Evolutionary conservation across 768 basidiomycete species (phyloP), one percentile per base, ranked within the genome.

Genomic region (Leccinum incarnatum): DNA sequence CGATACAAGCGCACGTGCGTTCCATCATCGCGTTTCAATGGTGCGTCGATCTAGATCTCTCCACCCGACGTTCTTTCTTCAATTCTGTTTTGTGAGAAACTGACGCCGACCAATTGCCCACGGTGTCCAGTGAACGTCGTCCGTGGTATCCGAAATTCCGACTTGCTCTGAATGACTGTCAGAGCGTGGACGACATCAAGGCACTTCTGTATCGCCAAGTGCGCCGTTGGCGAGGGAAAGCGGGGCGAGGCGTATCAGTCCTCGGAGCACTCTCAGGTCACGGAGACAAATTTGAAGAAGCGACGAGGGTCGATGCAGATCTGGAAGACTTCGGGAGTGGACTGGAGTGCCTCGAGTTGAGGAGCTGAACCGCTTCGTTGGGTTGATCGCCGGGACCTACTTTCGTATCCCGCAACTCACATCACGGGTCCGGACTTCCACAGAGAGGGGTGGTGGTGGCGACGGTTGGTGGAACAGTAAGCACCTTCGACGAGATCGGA

Each of bases 21-120:
- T 84, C 86, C 71, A 83, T 91, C 56, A 69, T 91, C 55, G 83
- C 83, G 67, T 83, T 83, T 66, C 85, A 88, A 70, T 87, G 84
- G 88, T 87, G 57, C 58, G 82, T 68, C n/a, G 50, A 37, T 54
- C 51, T 42, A 42, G 54, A 47, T 54, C 8, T 14, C 48, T 21
- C 46, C 21, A 47, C 46, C 46, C 46, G 14, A 7, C 46, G 7
- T 12, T 15, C 23, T 15, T 48, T 48, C 23, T 30, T 30, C 29
- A 30, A 48, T 23, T 17, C 6, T 25, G 4, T n/a, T 15, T 29
- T 49, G 27, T 27, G 25, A 17, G 25, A 27, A 10, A 25, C 9
- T 25, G 48, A 49, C 27, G 23, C 21, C 46, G 25, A 49, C 1
- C 4, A 27, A 49, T 30, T 5, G 6, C 29, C 17, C 17, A 37